These are phyloP conservation scores for Macaranga tanarius DNA, from an alignment of 441 rosid genomes.

Conservation along the genomic window DNA sequence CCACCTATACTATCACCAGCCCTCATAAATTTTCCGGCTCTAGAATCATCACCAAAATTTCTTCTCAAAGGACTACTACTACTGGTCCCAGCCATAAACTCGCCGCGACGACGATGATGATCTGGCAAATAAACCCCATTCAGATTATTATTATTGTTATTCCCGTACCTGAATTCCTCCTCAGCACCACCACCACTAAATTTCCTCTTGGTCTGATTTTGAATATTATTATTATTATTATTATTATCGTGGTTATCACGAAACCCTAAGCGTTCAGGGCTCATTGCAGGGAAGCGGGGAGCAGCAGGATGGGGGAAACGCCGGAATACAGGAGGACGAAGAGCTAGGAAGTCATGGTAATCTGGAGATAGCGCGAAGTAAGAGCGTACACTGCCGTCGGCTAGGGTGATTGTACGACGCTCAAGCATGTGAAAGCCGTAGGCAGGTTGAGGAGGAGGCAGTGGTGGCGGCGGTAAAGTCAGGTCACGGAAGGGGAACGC, in stretches of 20 bases:
- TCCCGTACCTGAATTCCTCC: conserved; percentile 32
- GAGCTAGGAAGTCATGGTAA: conserved; percentile 66
- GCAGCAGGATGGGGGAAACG: conserved; percentile 26
- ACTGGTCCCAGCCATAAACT: conserved; percentile 31
- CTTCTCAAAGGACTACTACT: conserved; percentile 31
- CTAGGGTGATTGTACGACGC: conserved; percentile 74
- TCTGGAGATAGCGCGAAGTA: conserved; percentile 94
- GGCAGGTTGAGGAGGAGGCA: conserved; percentile 59
- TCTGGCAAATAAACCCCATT: conserved; percentile 31
- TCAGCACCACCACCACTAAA: conserved; percentile 36
- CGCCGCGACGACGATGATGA: conserved; percentile 8
- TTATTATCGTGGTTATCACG: conserved; percentile 22
- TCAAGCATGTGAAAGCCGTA: conserved; percentile 97
- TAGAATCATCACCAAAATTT: conserved; percentile 39
- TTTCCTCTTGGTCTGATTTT: conserved; percentile 52
- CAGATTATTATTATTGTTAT: conserved; percentile 30
- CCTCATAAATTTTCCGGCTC: conserved; percentile 61
- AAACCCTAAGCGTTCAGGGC: conserved; percentile 43
- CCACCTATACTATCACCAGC: conserved; percentile 17
- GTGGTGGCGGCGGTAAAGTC: conserved; percentile 56
- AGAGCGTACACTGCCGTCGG: conserved; percentile 90
- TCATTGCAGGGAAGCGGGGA: conserved; percentile 29
- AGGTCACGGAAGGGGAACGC: conserved; percentile 53
- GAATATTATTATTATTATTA: conserved; percentile 1
- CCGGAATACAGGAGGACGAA: conserved; percentile 33